Base-by-base conservation (phyloP, 805 yeast species). In the Schwanniomyces yamadae region DNA sequence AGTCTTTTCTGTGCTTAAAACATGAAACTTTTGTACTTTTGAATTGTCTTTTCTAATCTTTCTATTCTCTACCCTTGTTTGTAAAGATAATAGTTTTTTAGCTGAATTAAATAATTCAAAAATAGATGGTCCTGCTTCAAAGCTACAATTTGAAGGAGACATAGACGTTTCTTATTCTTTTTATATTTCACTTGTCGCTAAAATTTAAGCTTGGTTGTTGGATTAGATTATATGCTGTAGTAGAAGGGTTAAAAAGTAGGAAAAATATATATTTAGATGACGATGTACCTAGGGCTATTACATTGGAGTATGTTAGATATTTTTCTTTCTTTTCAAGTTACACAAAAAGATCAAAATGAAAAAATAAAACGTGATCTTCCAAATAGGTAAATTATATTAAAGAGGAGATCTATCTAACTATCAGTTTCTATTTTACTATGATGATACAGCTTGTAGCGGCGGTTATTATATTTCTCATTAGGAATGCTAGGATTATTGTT, bases 21-120 rank as follows among this genome's bases (percentile, higher is more conserved):
- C 20, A 21, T 43, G 51, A 13, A 26, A 27, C 10, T 41, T 47
- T 41, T 66, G 73, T 14, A 48, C 36, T 25, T 51, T 50, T 20
- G 49, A 37, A 36, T 42, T 55, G n/a, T 61, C 63, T 41, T 63
- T 64, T 13, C 74, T 47, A 7, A 59, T 37, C 26, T 59, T 62
- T 28, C 72, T 50, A 45, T 68, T 66, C 37, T 62, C 67, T 18
- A 67, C 63, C 30, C 74, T 45, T 4, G 65, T 57, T 39, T 66
- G 68, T 27, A 68, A 53, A 13, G 64, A 50, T 31, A 68, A 48
- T 20, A 68, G 50, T 37, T 59, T 63, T 41, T 61, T 64, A 7
- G 72, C 74, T 20, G 70, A 66, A 48, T 57, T 45, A 42, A 66
- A 66, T 23, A 68, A 62, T 44, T 68, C 73, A 42, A 56, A 53